Evolutionary conservation across 176 grass and related monocot genomes (phyloP).

Genomic region (Cymbopogon citratus): DNA sequence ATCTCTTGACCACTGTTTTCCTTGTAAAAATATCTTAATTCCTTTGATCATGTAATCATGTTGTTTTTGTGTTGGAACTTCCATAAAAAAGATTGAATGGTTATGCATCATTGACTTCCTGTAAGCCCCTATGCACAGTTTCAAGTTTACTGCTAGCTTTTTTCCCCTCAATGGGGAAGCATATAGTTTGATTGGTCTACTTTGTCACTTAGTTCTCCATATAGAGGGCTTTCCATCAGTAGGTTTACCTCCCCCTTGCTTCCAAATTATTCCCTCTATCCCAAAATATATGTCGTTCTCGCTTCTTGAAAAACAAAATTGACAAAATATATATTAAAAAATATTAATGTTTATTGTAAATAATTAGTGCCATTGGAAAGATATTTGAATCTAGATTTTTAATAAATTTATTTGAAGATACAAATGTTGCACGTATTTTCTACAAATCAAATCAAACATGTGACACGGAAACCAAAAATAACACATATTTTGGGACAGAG

Average conservation of each 20-base stretch:
- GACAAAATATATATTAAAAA: too few species aligned
- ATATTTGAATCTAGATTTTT: too few species aligned
- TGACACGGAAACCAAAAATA: too few species aligned
- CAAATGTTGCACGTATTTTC: too few species aligned
- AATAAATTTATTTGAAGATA: too few species aligned
- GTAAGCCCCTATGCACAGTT: not conserved
- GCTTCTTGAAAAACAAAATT: too few species aligned
- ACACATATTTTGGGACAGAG: too few species aligned
- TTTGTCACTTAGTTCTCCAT: not conserved
- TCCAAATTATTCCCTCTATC: not conserved
- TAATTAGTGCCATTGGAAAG: too few species aligned
- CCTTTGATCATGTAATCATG: not conserved
- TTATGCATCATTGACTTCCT: constrained; percentile 16
- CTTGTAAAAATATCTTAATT: constrained; percentile 4
- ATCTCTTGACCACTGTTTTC: constrained; percentile 9
- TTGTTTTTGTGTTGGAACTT: constrained; percentile 14
- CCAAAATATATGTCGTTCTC: too few species aligned
- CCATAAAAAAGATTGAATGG: not conserved
- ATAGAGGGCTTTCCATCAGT: not conserved
- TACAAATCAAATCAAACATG: too few species aligned
- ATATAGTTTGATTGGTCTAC: not conserved
- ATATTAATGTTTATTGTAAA: too few species aligned
- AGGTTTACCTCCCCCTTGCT: not conserved
- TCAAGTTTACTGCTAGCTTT: not conserved
- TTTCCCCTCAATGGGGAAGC: not conserved